Conservation (phyloP, 305 asterid genomes). For the Ajuga reptans region DNA sequence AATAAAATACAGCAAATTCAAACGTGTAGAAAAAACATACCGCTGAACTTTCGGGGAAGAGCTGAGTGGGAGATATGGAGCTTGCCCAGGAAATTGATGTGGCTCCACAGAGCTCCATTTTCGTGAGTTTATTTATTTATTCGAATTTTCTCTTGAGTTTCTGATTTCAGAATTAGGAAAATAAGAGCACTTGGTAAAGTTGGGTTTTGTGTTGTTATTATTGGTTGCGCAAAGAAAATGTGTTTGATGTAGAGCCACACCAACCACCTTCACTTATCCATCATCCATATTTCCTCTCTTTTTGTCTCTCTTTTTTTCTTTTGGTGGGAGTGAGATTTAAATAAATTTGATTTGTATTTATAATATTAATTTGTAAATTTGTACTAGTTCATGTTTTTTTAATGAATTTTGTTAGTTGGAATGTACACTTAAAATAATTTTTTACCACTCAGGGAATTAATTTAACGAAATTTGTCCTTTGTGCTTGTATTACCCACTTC, state of each 20-base stretch:
- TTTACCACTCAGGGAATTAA: too few species aligned
- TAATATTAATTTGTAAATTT: too few species aligned
- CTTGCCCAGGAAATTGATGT: constrained; percentile 37
- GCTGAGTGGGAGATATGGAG: constrained; percentile 24
- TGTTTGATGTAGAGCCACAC: constrained; percentile 32
- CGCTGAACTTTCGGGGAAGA: constrained; percentile 22
- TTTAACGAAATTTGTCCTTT: too few species aligned
- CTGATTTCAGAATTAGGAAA: not conserved
- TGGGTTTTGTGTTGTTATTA: not conserved
- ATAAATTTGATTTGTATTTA: too few species aligned
- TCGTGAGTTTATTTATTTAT: not conserved
- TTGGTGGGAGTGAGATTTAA: too few species aligned
- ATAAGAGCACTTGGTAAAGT: not conserved
- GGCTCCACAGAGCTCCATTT: constrained; percentile 39
- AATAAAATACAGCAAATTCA: not conserved
- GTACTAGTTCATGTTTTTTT: too few species aligned
- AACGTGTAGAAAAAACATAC: not conserved
- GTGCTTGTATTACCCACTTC: too few species aligned
- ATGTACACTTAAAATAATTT: too few species aligned
- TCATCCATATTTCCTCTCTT: constrained; percentile 18
- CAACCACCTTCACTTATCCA: constrained; percentile 26
- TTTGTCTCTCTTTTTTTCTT: too few species aligned
- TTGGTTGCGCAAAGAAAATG: constrained; percentile 10
- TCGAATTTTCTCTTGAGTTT: not conserved
- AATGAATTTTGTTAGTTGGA: too few species aligned